These are phyloP conservation scores for Aspergillus sergii DNA, from an alignment of 2,329 filamentous ascomycete genomes.

Conservation along the genomic window DNA sequence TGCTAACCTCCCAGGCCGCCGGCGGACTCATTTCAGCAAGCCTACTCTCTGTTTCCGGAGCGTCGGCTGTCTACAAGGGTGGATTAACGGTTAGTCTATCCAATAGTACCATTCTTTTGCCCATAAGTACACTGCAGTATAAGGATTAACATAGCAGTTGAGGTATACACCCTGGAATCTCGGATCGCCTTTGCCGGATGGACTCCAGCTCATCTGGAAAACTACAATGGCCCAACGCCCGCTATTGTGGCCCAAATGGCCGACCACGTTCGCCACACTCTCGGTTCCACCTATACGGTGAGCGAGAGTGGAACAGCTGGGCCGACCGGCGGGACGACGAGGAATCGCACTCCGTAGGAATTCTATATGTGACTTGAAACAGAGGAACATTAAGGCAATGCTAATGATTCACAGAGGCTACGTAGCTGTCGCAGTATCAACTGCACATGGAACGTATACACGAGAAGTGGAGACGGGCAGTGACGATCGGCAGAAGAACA, in stretches of 20 bases:
- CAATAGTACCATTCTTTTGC: neutral
- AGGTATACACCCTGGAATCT: conserved; percentile 61
- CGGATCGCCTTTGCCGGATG: conserved; percentile 63
- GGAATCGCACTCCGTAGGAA: conserved; percentile 58
- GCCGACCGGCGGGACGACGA: conserved; percentile 59
- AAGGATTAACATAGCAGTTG: neutral
- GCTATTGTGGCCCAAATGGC: conserved; percentile 61
- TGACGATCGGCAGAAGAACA: conserved; percentile 60
- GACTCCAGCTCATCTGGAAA: conserved; percentile 55
- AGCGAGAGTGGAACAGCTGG: conserved; percentile 67
- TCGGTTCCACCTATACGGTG: conserved; percentile 60
- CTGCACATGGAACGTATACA: conserved; percentile 53
- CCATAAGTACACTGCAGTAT: neutral
- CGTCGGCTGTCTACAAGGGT: conserved; percentile 61
- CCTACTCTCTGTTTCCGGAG: conserved; percentile 61
- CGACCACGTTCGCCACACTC: conserved; percentile 56
- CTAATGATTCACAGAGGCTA: conserved; percentile 52
- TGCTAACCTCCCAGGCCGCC: conserved; percentile 50
- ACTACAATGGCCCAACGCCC: conserved; percentile 62
- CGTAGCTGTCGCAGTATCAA: conserved; percentile 64
- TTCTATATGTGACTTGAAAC: neutral
- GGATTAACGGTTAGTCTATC: conserved; percentile 54
- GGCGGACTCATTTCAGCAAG: conserved; percentile 64
- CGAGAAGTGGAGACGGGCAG: conserved; percentile 61
- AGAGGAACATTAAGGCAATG: neutral